Evolutionary conservation across 441 rosid species (phyloP).

Genomic region (Adansonia grandidieri): DNA sequence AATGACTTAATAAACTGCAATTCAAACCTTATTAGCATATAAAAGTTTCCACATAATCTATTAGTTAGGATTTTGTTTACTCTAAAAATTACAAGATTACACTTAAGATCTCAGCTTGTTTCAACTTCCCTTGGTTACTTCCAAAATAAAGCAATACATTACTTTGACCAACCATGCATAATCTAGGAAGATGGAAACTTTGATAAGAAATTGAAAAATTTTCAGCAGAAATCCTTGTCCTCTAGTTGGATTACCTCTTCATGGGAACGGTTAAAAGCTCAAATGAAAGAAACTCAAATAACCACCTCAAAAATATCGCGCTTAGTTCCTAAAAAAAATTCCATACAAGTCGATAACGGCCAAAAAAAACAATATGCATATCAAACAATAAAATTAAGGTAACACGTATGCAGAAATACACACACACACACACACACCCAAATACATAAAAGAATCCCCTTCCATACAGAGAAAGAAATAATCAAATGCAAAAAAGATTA

Average conservation of each 20-base stretch:
- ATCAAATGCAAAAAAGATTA: constrained; percentile 10
- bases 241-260: neutral
- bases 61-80: neutral
- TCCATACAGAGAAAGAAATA: constrained; percentile 14
- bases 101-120: constrained; percentile 7
- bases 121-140: neutral
- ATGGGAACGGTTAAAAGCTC: neutral
- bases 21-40: neutral
- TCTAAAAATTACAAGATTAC: neutral
- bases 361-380: constrained; percentile 9
- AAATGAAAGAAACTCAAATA: neutral
- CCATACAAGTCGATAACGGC: neutral
- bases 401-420: neutral
- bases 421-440: neutral
- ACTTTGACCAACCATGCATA: constrained; percentile 3
- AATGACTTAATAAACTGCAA: constrained; percentile 12
- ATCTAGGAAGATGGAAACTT: neutral
- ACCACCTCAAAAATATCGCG: neutral
- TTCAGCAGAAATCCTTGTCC: neutral
- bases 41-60: neutral
- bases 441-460: neutral
- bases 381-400: constrained; percentile 10
- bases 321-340: neutral
- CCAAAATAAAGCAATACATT: neutral
- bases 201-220: neutral